These are phyloP conservation scores for Aspergillus sp. DNA, from an alignment of 2,329 filamentous ascomycete species.

Conservation along the genomic window DNA sequence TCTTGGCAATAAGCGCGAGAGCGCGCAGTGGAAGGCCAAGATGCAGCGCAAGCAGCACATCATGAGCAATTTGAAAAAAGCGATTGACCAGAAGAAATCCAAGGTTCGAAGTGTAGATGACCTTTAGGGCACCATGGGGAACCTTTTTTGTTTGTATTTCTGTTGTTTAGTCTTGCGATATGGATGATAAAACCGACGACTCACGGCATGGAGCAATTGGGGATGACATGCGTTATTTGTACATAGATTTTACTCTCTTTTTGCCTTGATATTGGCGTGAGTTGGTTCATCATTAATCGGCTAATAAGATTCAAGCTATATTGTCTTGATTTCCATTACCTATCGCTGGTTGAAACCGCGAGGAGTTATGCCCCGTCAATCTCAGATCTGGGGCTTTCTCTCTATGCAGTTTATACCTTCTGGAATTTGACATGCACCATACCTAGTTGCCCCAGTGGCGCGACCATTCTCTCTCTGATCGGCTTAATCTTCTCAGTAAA, in stretches of 20 bases:
- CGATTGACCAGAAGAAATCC: constrained; percentile 38
- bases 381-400: not conserved
- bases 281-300: constrained; percentile 2
- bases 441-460: constrained; percentile 45
- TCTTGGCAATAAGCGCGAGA: constrained; percentile 35
- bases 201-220: constrained; percentile 14
- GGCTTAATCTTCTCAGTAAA: constrained; percentile 49
- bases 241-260: constrained; percentile 19
- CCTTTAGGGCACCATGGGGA: constrained; percentile 24
- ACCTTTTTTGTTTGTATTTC: constrained; percentile 14
- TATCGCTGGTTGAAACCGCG: no score
- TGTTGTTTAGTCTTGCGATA: constrained; percentile 8
- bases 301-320: constrained; percentile 7
- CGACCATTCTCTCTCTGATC: constrained; percentile 47
- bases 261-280: constrained; percentile 15
- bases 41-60: constrained; percentile 41
- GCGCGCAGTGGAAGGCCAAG: constrained; percentile 42
- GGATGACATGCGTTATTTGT: constrained; percentile 16
- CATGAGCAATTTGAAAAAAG: constrained; percentile 41
- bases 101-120: constrained; percentile 41
- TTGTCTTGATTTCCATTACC: not conserved
- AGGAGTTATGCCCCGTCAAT: not conserved
- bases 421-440: constrained; percentile 38
- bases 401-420: constrained; percentile 2
- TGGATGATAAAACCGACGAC: constrained; percentile 14